A percentile compares a stretch with the other conserved stretches of the same genome.
Conservation (phyloP, 805 yeast species). For the Diddensiella transvaalensis region DNA sequence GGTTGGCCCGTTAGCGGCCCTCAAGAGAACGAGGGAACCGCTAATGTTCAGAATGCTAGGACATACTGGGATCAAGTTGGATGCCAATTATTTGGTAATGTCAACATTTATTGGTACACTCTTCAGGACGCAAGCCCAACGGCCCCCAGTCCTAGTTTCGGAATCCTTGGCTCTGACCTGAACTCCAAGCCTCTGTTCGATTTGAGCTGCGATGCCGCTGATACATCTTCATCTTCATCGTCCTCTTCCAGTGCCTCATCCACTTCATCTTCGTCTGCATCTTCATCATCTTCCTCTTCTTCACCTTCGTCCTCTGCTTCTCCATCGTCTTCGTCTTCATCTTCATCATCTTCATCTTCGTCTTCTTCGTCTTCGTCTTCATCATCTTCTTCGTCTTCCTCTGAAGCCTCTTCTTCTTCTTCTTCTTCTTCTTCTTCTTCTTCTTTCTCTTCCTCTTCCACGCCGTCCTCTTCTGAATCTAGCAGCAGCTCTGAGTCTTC, state of each 20-base stretch:
- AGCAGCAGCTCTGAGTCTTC: too few relatives aligned
- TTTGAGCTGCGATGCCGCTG: slow-evolving; percentile 18
- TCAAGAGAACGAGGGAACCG: slow-evolving; percentile 54
- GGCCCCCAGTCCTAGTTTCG: slow-evolving; percentile 22
- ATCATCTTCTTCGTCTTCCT: not conserved
- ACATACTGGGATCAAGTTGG: slow-evolving; percentile 74
- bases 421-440: slow-evolving; percentile 10
- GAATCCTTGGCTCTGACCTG: slow-evolving; percentile 18
- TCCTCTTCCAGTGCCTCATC: slow-evolving; percentile 5
- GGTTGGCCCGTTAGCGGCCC: slow-evolving; percentile 90
- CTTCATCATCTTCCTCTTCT: slow-evolving; percentile 19
- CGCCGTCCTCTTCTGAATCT: slow-evolving; percentile 11
- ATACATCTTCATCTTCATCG: slow-evolving; percentile 13
- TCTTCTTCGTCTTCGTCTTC: slow-evolving; percentile 4
- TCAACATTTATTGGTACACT: slow-evolving; percentile 24
- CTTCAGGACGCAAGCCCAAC: slow-evolving; percentile 18
- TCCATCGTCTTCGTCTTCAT: slow-evolving; percentile 6
- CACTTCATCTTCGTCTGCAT: slow-evolving; percentile 8
- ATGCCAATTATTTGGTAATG: slow-evolving; percentile 40
- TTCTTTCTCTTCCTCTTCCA: slow-evolving; percentile 12
- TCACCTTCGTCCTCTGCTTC: slow-evolving; percentile 14
- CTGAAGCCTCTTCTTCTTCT: slow-evolving; percentile 4
- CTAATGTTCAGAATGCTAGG: slow-evolving; percentile 63
- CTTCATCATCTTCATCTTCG: slow-evolving; percentile 11
- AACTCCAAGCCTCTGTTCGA: slow-evolving; percentile 16